Evolutionary conservation across 768 basidiomycete species (phyloP), one percentile per base, ranked within the genome.

Genomic region (Boletus pseudo-olivaceus): DNA sequence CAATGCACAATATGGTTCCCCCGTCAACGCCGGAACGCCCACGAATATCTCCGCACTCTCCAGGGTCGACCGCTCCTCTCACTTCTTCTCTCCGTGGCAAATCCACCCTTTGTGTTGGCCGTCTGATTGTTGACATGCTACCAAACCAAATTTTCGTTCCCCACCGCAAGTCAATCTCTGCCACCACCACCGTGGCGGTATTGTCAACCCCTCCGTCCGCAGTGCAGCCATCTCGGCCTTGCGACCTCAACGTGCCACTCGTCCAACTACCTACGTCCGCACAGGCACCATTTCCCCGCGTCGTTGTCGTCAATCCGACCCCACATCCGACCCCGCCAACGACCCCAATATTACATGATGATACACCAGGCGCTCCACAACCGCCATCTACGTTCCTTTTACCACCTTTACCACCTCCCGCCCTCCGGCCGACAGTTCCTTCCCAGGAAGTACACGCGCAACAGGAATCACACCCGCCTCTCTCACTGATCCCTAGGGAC

Each of bases 281-380:
- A 2, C 61, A 68, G 27, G 60, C 55, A 56, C 70, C 50, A 62
- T 74, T 80, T 32, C 85, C 84, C 14, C 75, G 78, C 27, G 77
- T 91, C 7, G 78, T 89, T 15, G 78, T 91, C 20, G 82, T 90
- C 9, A 83, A 86, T 59, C 87, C 88, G 17, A 90, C 88, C 0
- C 88, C 88, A 3, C 85, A 85, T 58, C 87, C 85, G 1, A 91
- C 90, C 1, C 88, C 90, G 7, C 90, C 89, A 3, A 78, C 83
- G 2, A 88, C 87, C 1, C 88, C 87, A 9, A 65, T 76, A 47
- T 61, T 78, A 49, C 65, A 65, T 26, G 56, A 70, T 46, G 51
- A 57, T 30, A 56, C 33, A 11, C 63, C 56, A 49, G 57, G 55
- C 35, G 60, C 33, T 40, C 68, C 54, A 48, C 71, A 64, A 34